A percentile compares a stretch with the other conserved stretches of the same genome.
Evolutionary conservation across 164 flowering plant genomes (phyloP).

Genomic region (Platanus orientalis): DNA sequence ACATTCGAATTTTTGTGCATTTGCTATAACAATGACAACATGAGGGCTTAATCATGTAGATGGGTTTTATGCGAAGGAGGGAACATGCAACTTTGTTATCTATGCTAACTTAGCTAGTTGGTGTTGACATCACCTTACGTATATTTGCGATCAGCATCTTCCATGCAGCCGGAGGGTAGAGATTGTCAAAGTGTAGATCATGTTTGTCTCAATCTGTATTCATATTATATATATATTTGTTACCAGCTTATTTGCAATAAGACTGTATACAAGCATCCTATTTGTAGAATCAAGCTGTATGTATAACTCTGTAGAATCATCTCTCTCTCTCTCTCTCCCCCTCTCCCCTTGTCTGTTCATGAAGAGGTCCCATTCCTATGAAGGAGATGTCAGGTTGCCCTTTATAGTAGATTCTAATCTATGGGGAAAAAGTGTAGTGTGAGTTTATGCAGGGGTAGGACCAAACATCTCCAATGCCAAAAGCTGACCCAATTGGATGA

Average conservation of each 20-base stretch:
- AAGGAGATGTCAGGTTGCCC: too few species aligned
- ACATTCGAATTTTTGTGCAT: too few species aligned
- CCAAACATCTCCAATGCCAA: too few species aligned
- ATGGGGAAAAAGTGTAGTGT: too few species aligned
- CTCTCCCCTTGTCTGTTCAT: too few species aligned
- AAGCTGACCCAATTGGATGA: too few species aligned
- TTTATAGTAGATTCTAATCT: too few species aligned
- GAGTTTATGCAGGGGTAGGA: too few species aligned
- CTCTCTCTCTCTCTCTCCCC: too few species aligned
- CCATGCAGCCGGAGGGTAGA: not conserved
- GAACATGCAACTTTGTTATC: not conserved
- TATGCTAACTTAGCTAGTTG: not conserved
- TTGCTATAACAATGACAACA: not conserved
- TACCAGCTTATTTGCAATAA: constrained; percentile 2
- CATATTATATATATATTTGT: constrained; percentile 9
- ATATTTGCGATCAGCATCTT: not conserved
- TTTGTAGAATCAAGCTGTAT: too few species aligned
- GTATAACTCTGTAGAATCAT: too few species aligned
- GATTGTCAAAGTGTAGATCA: not conserved
- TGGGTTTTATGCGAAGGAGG: not conserved
- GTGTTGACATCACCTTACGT: not conserved
- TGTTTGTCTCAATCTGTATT: constrained; percentile 2
- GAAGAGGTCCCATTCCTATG: too few species aligned
- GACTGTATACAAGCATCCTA: constrained; percentile 1
- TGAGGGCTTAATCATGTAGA: constrained; percentile 1